A percentile compares a stretch with the other conserved stretches of the same genome.
phyloP scores from a whole-genome alignment of 2,329 filamentous ascomycete genomes.

The Trichoderma endophyticum region DNA sequence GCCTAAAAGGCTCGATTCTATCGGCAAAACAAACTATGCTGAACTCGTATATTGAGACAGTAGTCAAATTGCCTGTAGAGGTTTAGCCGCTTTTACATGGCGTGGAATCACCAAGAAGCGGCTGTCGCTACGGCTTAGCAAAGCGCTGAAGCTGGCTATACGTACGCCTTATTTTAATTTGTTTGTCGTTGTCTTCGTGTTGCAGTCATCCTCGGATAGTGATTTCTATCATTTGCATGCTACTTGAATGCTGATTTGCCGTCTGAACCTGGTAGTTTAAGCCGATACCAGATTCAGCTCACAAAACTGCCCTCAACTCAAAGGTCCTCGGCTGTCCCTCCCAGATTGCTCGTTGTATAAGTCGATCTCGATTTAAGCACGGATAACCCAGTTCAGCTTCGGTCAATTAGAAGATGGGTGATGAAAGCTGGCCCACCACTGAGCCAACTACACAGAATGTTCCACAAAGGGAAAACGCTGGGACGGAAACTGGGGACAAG shows the following conservation, averaged over 20 bases:
- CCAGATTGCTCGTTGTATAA: background rate
- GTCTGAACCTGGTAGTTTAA: background rate
- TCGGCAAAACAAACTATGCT: background rate
- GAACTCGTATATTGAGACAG: background rate
- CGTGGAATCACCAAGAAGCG: background rate
- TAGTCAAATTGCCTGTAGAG: slow-evolving; percentile 4
- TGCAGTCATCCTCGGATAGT: background rate
- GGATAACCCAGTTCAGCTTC: background rate
- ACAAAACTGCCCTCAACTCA: background rate
- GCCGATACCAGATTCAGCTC: background rate
- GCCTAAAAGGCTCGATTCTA: background rate
- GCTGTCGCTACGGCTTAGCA: background rate
- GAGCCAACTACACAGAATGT: background rate
- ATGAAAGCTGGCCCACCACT: background rate
- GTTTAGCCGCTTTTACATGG: background rate
- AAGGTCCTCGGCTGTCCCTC: background rate
- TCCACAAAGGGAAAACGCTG: background rate
- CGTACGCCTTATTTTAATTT: background rate
- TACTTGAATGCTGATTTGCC: background rate
- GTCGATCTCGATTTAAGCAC: background rate
- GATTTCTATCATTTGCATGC: background rate
- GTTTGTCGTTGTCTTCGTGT: background rate
- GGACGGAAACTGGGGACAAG: background rate
- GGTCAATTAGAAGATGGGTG: background rate
- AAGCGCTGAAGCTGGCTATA: background rate